phyloP scores from a whole-genome alignment of 495 filamentous ascomycete species.

The Durotheca rogersii region DNA sequence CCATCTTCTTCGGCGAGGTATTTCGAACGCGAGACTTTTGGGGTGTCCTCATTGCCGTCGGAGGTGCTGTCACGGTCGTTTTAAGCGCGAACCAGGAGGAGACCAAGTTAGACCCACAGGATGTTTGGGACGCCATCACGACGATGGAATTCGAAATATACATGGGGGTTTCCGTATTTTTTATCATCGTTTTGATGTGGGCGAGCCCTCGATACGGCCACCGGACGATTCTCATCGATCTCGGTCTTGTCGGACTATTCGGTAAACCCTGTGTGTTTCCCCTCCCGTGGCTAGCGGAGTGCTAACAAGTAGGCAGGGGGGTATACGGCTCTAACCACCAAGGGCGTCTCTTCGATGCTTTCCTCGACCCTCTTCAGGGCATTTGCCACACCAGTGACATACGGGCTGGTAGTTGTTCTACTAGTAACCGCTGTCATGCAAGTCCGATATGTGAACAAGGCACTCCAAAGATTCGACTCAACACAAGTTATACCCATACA shows the following conservation, averaged over 20 bases:
- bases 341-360: constrained; percentile 91
- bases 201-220: constrained; percentile 79
- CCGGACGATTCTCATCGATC: constrained; percentile 84
- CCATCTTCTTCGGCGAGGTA: constrained; percentile 83
- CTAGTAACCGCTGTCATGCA: constrained; percentile 87
- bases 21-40: constrained; percentile 84
- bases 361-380: constrained; percentile 84
- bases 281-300: not conserved
- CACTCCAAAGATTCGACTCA: constrained; percentile 90
- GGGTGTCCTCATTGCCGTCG: constrained; percentile 81
- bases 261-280: constrained; percentile 54
- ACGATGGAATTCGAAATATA: constrained; percentile 91
- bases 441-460: constrained; percentile 93
- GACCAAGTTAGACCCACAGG: constrained; percentile 83
- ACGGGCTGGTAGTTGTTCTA: constrained; percentile 74
- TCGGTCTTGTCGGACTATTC: constrained; percentile 89
- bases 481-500: constrained; percentile 97
- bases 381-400: constrained; percentile 88
- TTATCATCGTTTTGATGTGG: constrained; percentile 77
- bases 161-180: constrained; percentile 66
- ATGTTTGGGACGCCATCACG: constrained; percentile 87
- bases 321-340: constrained; percentile 93
- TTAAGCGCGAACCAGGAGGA: constrained; percentile 88
- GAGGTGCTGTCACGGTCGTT: constrained; percentile 88
- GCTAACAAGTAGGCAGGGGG: constrained; percentile 61